Evolutionary conservation across 805 yeast genomes (phyloP), one percentile per base, ranked within the genome.

Genomic region (Metschnikowia rubicola): DNA sequence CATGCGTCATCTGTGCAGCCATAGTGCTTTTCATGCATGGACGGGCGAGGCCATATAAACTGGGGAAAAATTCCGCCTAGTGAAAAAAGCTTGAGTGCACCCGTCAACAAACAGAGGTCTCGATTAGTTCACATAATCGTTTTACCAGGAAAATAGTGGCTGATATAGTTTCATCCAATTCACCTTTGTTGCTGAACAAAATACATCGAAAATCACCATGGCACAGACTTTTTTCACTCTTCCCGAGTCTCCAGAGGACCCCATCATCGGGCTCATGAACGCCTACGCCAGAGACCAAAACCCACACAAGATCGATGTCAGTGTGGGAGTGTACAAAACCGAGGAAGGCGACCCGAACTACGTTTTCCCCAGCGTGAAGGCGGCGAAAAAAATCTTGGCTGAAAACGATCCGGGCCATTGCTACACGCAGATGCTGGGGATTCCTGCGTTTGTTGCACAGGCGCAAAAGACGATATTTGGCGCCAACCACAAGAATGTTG

Each of bases 271-370:
- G 39, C 49, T 54, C 45, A 54, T 56, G 60, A 45, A 30, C 30
- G 47, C 48, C 9, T 48, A 39, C 47, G 44, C 44, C 21, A 26
- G 30, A 30, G 77, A 73, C 56, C 43, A 58, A 13, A 35, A 51
- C 41, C 66, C 71, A 12, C 36, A 57, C 31, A 71, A 72, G 53
- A 62, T 73, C 29, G 77, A 73, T 49, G 70, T 73, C 17, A 61
- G 71, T 30, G 72, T 73, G 30, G 78, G 78, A 11, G 77, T 74
- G n/a, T 73, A 72, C 59, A 71, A 71, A 45, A 66, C 68, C 30
- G 74, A 66, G 43, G 57, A 59, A 13, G 75, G 75, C 2, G 57
- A 59, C 30, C 55, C 59, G 6, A 38, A 56, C 53, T 68, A 63
- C 54, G 58, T 65, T 9, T 70, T 72, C 51, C 76, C 76, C 12